Base-by-base conservation (phyloP, 768 basidiomycete genomes). In the Russula vinacea region DNA sequence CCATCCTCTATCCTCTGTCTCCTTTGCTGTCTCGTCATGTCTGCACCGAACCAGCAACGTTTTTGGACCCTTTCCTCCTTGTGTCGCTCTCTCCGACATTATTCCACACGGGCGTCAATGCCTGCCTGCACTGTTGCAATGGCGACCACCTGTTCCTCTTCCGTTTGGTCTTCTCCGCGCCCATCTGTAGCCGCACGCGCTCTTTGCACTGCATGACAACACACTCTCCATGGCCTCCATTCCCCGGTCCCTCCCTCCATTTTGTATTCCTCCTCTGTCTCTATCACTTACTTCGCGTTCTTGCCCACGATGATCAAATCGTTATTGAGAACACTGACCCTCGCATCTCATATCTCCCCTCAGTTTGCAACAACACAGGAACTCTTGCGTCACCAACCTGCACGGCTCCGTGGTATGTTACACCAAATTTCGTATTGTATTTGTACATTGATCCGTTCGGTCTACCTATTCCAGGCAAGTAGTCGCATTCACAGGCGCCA, bases 291-390 rank as follows among this genome's bases (percentile, higher is more conserved):
- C 40, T 22, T 26, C 33, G 45, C 35, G 50, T 42, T 39, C 45
- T 58, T 14, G 56, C 56, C 35, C 9, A 16, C 54, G 19, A 49
- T 56, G 58, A 62, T 29, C 24, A 61, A 26, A 39, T 67, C 56
- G 62, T 47, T 11, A 59, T 67, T 29, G 66, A 67, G 29, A 59
- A 69, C 42, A 67, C 56, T 26, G 66, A 69, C 50, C 57, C 66
- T 14, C 65, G 62, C 16, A 68, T 68, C 35, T 56, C 58, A 10
- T 68, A 62, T 55, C 39, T 67, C n/a, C 68, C 68, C 8, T 68
- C 62, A 11, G 60, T 67, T n/a, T 69, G 66, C 44, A 56, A 67
- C 24, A 57, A 44, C 19, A 57, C 45, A 37, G 44, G 29, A 3
- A 17, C 19, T 19, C 3, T 8, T 29, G 19, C 61, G 9, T 57